Evolutionary conservation across 208 protist species (phyloP).

Genomic region (Wallacemonas sp.): DNA sequence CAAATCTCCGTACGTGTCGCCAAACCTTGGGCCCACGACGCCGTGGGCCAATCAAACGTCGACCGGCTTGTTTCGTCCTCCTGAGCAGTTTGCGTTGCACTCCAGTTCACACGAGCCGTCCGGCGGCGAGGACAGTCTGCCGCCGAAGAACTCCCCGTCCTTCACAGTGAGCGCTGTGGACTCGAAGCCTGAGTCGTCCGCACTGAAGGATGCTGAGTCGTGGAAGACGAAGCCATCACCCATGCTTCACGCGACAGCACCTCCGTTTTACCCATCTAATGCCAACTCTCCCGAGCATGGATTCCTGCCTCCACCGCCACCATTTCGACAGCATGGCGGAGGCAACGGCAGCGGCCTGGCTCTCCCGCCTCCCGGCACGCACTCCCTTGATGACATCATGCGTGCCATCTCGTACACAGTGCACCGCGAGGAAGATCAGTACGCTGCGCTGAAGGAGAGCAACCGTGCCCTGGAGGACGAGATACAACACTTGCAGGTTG

Average conservation of each 20-base stretch:
- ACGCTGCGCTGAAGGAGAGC: constrained; percentile 60
- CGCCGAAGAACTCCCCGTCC: neutral
- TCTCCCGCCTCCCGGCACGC: constrained; percentile 9
- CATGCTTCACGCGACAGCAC: constrained; percentile 13
- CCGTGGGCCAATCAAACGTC: constrained; percentile 65
- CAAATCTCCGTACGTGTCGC: constrained; percentile 54
- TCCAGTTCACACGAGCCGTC: neutral
- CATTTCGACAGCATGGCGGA: constrained; percentile 11
- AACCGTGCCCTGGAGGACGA: constrained; percentile 70
- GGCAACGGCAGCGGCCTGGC: constrained; percentile 5
- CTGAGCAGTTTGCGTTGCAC: constrained; percentile 25
- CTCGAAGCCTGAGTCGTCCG: neutral
- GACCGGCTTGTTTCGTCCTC: constrained; percentile 72
- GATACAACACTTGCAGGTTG: constrained; percentile 43
- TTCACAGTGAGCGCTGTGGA: constrained; percentile 5
- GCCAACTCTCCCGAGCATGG: constrained; percentile 11
- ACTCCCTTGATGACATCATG: constrained; percentile 45
- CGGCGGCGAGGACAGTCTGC: neutral
- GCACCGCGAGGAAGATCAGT: constrained; percentile 52
- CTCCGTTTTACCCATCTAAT: constrained; percentile 11
- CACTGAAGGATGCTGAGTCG: neutral
- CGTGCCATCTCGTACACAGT: constrained; percentile 57
- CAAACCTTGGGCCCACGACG: constrained; percentile 54
- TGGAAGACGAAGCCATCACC: neutral
- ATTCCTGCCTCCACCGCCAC: constrained; percentile 7